Evolutionary conservation across 305 asterid genomes (phyloP).

Genomic region (Caryopteris hybrid): DNA sequence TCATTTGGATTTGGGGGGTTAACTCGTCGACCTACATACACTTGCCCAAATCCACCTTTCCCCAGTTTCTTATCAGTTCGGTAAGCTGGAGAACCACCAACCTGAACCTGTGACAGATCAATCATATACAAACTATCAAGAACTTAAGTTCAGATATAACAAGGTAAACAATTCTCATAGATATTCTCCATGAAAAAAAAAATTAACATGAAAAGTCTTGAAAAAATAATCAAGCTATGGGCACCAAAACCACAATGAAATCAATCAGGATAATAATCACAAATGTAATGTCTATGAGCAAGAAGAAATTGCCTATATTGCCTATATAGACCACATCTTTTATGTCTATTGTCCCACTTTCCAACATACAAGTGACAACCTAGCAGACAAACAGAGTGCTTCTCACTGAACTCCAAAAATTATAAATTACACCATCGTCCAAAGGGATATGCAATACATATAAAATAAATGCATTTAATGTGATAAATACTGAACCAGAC

Average conservation of each 20-base stretch:
- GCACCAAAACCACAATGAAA: not conserved
- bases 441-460: not conserved
- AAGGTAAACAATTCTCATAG: not conserved
- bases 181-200: not conserved
- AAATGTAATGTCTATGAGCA: not conserved
- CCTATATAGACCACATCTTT: not conserved
- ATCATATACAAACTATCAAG: not conserved
- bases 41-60: constrained; percentile 89
- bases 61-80: constrained; percentile 60
- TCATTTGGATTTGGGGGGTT: constrained; percentile 47
- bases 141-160: not conserved
- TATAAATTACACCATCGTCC: not conserved
- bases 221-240: not conserved
- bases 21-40: constrained; percentile 65
- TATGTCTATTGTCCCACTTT: not conserved
- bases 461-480: not conserved
- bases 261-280: constrained; percentile 2
- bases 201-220: not conserved
- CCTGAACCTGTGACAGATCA: constrained; percentile 50
- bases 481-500: not conserved
- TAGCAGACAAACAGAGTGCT: too few species aligned
- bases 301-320: not conserved
- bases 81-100: constrained; percentile 65
- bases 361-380: not conserved
- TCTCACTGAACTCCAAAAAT: not conserved